Conservation (phyloP, 306 rosid species). For the Vicia faba region DNA sequence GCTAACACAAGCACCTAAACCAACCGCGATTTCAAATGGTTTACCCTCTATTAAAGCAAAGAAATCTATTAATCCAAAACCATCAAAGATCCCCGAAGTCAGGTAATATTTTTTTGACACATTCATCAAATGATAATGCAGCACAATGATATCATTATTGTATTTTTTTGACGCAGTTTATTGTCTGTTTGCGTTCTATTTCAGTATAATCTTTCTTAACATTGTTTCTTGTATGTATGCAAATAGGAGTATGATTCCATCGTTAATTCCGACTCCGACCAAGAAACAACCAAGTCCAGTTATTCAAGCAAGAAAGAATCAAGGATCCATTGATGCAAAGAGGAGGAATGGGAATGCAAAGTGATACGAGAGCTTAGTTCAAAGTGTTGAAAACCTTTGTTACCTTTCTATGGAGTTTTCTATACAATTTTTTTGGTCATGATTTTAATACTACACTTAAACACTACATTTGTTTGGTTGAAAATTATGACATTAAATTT, state of each 20-base stretch:
- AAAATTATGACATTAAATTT: conserved; percentile 5
- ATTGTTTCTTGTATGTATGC: neutral
- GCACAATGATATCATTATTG: neutral
- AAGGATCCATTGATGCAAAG: conserved; percentile 52
- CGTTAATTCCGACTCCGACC: conserved; percentile 74
- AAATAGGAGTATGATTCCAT: conserved; percentile 75
- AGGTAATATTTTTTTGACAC: conserved; percentile 52
- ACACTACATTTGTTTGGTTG: conserved; percentile 13
- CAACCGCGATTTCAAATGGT: conserved; percentile 50
- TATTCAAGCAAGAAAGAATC: conserved; percentile 49
- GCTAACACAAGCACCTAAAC: conserved; percentile 51
- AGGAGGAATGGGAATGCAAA: conserved; percentile 56
- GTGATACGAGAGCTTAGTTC: conserved; percentile 37
- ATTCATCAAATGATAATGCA: neutral
- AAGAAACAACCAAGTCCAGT: conserved; percentile 50
- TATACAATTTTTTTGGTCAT: neutral
- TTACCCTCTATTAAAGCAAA: conserved; percentile 44
- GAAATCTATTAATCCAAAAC: conserved; percentile 47
- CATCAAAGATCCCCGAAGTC: conserved; percentile 49
- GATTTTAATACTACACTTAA: neutral
- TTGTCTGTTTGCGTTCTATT: no score
- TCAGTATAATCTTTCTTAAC: conserved; percentile 7
- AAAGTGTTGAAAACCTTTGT: conserved; percentile 31
- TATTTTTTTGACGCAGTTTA: neutral
- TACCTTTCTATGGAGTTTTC: conserved; percentile 13